phyloP scores from a whole-genome alignment of 805 yeast species.

The Teunomyces barrocoloradensis region DNA sequence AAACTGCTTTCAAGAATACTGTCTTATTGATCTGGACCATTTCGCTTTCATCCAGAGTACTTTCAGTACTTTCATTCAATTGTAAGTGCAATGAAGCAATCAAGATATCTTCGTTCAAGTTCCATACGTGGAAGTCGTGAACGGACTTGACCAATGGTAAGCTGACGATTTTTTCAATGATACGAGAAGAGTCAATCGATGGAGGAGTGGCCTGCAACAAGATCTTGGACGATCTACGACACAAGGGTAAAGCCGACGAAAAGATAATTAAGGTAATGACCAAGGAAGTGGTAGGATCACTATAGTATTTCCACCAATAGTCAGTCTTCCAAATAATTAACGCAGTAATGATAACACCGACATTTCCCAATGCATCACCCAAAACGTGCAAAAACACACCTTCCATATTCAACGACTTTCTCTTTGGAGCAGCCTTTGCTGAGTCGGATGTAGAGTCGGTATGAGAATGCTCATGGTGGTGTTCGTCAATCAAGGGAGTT shows the following conservation, averaged over 20 bases:
- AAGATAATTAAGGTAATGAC: constrained; percentile 86
- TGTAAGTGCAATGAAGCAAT: constrained; percentile 91
- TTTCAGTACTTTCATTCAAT: constrained; percentile 26
- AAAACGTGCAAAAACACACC: constrained; percentile 94
- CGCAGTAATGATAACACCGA: constrained; percentile 90
- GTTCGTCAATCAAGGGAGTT: constrained; percentile 28
- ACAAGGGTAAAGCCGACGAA: constrained; percentile 86
- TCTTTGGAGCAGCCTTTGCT: constrained; percentile 17
- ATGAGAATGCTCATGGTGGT: constrained; percentile 18
- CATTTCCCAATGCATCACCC: constrained; percentile 94
- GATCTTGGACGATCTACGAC: constrained; percentile 81
- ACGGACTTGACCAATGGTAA: constrained; percentile 77
- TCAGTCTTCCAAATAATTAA: constrained; percentile 91
- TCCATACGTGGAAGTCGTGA: constrained; percentile 97
- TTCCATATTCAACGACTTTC: constrained; percentile 88
- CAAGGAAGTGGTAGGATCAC: constrained; percentile 84
- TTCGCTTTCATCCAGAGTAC: constrained; percentile 35
- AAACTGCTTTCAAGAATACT: constrained; percentile 64
- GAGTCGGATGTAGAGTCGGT: constrained; percentile 10
- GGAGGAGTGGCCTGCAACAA: constrained; percentile 91
- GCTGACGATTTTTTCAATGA: constrained; percentile 62
- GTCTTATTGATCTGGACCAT: constrained; percentile 40
- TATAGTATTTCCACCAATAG: constrained; percentile 79
- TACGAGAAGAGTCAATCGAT: constrained; percentile 71
- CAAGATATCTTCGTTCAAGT: constrained; percentile 78